Evolutionary conservation across 768 basidiomycete species (phyloP), one percentile per base, ranked within the genome.

Genomic region (Amanita fuliginea): DNA sequence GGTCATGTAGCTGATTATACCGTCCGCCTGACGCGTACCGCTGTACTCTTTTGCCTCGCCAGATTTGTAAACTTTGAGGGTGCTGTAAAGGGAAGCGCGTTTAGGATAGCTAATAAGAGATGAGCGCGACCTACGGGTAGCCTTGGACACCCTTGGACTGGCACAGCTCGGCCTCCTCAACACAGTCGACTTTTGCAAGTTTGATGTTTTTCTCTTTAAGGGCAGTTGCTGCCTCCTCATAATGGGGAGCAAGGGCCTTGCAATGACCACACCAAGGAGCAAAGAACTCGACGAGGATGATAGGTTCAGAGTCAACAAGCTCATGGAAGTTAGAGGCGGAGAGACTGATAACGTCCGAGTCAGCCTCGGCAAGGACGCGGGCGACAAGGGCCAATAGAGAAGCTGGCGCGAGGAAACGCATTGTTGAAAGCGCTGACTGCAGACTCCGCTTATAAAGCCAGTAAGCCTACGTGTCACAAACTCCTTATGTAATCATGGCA

Each of bases 101-200:
- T 34, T 19, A 42, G 41, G 16, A 21, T 18, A 19, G n/a, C 18
- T 24, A 8, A 22, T 26, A 34, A 28, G 19, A 11, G 13, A 18
- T 30, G 6, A 16, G 24, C 8, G 2, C 18, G 5, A 72, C 90
- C 59, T 59, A 93, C 92, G 93, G 93, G 71, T 99, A 99, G 13
- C 95, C 95, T 64, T 84, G 81, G 39, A 99, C 78, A 36, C 86
- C 93, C 51, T 93, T 83, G 44, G 76, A 59, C 62, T 88, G 83
- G 69, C 96, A 99, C 26, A 99, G 78, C 47, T 95, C 93, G 21
- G 85, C 80, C 60, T 98, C 75, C 55, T 89, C 93, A 40, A 96
- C 95, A 65, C 95, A 98, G 73, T 98, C 92, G 45, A 98, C 94
- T 63, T 97, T 95, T 56, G 93, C 93, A 47, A 99, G 68, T 64